Base-by-base conservation (phyloP, 75 land plant genomes). In the Picea sitchensis region DNA sequence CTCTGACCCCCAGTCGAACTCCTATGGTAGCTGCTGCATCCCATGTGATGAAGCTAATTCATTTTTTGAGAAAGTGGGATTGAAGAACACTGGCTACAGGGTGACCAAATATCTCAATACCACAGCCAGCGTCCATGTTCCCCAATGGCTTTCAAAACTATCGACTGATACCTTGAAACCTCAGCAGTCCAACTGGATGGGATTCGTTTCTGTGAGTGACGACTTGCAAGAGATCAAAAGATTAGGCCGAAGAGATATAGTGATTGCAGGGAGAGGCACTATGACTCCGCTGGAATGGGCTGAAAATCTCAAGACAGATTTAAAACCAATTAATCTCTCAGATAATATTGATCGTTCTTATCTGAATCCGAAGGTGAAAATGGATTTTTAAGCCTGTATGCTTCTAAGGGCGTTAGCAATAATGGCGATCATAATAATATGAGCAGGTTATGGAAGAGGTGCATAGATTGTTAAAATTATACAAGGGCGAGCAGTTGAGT, bases 101-200 rank as follows among this genome's bases (percentile, higher is more conserved):
- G 82, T 95, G 3, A 88, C 85, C 41, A 75, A 94, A n/a, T 92
- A 95, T 79, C 84, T 95, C 75, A 91, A 87, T 80, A 90, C 90
- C 30, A 82, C 93, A 21, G 80, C 84, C 80, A 73, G 91, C 69
- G 65, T 47, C 8, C 8, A 72, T 15, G 77, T 82, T 75, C 76
- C 83, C 13, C 60, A 81, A 11, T 57, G 79, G 13, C 83, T 91
- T 87, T 85, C 87, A 85, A 61, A 73, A 87, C 88, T 20, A 47
- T 47, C 51, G 8, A 47, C 8, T 47, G 8, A 47, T 47, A 47
- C 51, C 51, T 47, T 47, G 7, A 47, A 65, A 18, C 8, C 18
- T n/a, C 63, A n/a, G 1, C 75, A 74, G 68, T 83, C 89, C 44
- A 90, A 83, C 87, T 93, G 93, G 93, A 86, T 91, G 58, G 95